Evolutionary conservation across 495 filamentous ascomycete species (phyloP), one percentile per base, ranked within the genome.

Genomic region (Xylaria bambusicola): DNA sequence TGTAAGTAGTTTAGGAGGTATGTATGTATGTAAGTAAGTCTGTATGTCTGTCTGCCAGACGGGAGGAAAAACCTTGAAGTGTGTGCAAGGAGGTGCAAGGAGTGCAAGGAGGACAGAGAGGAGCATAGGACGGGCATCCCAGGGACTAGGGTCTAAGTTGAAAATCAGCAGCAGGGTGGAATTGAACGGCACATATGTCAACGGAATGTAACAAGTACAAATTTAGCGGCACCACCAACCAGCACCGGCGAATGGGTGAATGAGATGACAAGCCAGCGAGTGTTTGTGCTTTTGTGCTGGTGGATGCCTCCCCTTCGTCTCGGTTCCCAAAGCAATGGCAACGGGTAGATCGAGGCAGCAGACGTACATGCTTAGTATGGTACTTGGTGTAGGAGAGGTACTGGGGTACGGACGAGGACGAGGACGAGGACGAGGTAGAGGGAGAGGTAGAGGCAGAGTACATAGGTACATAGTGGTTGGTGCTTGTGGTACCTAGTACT

Each of bases 161-260:
- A 41, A 27, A 44, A 33, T n/a, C n/a, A 44, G 26, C 18, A 31
- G 23, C 23, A 42, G 10, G 44, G 56, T 58, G 46, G 45, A 48
- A 51, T 44, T 44, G 46, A 17, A 58, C 50, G 42, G 47, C 20
- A 20, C 1, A 35, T 38, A 47, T 23, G 52, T 54, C 24, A 24
- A 58, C 55, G 46, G 35, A 50, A 58, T 40, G 46, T 40, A 51
- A 42, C 46, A 51, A 58, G n/a, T n/a, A n/a, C n/a, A n/a, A n/a
- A n/a, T n/a, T 58, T 36, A 58, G 45, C 33, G 50, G 55, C 55
- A 58, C 45, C 45, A 5, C 10, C 29, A 58, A 45, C 45, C 55
- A 58, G 55, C 45, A 5, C 10, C 29, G 50, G 55, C 45, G 33
- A 58, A 58, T 58, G 15, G 36, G 55, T 58, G 46, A 50, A 58